Conservation (phyloP, 345 rosid species). For the Acer yangbiense region DNA sequence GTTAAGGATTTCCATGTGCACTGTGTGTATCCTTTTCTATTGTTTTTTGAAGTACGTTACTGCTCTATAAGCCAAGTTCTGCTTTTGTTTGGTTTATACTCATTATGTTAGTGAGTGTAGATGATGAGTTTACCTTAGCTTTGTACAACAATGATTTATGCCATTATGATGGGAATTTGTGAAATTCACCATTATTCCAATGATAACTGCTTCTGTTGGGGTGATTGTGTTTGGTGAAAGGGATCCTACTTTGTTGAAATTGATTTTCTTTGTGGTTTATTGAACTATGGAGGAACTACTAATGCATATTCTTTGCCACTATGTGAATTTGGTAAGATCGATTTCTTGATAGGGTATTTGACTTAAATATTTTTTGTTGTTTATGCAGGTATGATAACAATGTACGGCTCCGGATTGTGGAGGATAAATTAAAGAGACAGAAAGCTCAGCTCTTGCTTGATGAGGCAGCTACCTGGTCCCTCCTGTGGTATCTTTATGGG, state of each 20-base stretch:
- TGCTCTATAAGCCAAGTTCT: background rate
- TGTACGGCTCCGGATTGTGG: constrained; percentile 68
- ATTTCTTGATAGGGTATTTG: constrained; percentile 15
- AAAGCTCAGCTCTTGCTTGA: constrained; percentile 92
- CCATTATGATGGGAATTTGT: background rate
- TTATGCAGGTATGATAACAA: constrained; percentile 69
- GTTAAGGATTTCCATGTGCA: background rate
- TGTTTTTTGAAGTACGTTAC: background rate
- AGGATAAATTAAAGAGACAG: constrained; percentile 95
- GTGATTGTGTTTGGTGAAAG: background rate
- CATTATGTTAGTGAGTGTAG: background rate
- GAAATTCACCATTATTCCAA: background rate
- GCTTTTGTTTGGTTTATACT: background rate
- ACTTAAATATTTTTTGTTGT: constrained; percentile 9
- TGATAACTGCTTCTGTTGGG: background rate
- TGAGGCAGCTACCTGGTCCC: constrained; percentile 99
- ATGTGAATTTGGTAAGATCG: constrained; percentile 1
- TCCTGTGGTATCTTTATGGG: constrained; percentile 92
- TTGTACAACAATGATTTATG: background rate
- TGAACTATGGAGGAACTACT: background rate
- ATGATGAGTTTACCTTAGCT: background rate
- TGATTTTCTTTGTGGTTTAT: background rate
- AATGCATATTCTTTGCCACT: background rate
- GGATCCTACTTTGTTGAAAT: background rate
- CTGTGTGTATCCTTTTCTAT: background rate